phyloP scores from a whole-genome alignment of 2,329 filamentous ascomycete species.

The Fusarium lateritium region DNA sequence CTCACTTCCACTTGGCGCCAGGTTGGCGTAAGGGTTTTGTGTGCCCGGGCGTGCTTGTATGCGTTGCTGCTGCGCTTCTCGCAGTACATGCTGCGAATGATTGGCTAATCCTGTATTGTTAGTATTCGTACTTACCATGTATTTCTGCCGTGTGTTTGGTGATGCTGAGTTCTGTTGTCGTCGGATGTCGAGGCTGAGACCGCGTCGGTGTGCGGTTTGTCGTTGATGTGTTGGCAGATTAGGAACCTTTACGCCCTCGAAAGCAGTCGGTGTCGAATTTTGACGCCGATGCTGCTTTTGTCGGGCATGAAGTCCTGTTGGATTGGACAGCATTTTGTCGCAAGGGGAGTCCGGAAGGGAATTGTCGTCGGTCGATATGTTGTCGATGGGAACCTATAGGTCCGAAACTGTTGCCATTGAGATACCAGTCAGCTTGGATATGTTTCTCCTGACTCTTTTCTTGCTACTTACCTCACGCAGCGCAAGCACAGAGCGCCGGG shows the following conservation, averaged over 20 bases:
- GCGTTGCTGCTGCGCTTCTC: conserved; percentile 92
- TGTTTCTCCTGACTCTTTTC: not conserved
- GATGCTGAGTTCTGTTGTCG: conserved; percentile 63
- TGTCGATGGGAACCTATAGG: conserved; percentile 66
- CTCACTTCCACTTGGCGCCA: conserved; percentile 61
- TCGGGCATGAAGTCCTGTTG: conserved; percentile 77
- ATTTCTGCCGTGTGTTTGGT: conserved; percentile 51
- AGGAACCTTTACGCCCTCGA: conserved; percentile 80
- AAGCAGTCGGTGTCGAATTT: conserved; percentile 85
- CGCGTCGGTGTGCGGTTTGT: conserved; percentile 78
- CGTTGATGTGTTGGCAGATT: conserved; percentile 69
- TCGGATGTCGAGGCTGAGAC: conserved; percentile 85
- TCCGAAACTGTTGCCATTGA: conserved; percentile 57
- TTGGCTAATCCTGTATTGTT: conserved; percentile 70
- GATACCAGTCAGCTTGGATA: conserved; percentile 8
- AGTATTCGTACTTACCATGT: conserved; percentile 67
- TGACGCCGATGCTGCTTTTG: conserved; percentile 80
- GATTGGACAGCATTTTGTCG: conserved; percentile 85
- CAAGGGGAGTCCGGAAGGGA: conserved; percentile 76
- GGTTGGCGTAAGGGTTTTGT: conserved; percentile 52
- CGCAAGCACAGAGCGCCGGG: conserved; percentile 87
- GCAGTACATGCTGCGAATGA: conserved; percentile 81
- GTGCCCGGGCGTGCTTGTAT: conserved; percentile 81
- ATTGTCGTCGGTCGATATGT: conserved; percentile 66
- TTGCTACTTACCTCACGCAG: conserved; percentile 79